phyloP scores from a whole-genome alignment of 2,329 filamentous ascomycete species.

The Colletotrichum neosansevieriae region DNA sequence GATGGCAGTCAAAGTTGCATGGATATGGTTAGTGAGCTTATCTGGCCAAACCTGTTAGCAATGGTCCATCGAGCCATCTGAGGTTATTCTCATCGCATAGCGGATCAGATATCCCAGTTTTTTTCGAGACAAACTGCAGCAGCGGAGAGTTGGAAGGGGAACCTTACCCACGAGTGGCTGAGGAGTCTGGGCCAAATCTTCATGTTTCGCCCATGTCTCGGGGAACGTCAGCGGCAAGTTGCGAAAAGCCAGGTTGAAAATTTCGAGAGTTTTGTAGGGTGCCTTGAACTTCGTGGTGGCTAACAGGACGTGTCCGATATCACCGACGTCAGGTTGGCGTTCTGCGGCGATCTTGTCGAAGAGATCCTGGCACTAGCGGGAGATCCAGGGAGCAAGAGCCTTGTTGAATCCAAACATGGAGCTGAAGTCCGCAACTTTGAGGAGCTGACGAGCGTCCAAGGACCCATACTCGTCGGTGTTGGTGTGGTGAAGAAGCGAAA shows the following conservation, averaged over 20 bases:
- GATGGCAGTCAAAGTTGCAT: background rate
- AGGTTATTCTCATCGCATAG: no score
- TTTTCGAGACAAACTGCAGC: background rate
- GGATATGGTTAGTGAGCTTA: no score
- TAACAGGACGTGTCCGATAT: background rate
- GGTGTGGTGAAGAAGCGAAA: conserved; percentile 19
- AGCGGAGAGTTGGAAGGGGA: background rate
- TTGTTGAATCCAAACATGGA: conserved; percentile 1
- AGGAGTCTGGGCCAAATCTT: background rate
- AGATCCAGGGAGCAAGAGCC: conserved; percentile 10
- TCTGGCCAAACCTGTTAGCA: no score
- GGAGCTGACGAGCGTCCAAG: background rate
- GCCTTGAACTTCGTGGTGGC: conserved; percentile 1
- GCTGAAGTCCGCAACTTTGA: background rate
- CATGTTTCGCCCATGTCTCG: background rate
- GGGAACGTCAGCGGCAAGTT: background rate
- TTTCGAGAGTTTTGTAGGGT: background rate
- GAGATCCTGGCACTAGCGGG: background rate
- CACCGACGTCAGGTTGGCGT: background rate
- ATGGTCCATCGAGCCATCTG: no score
- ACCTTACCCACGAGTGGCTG: background rate
- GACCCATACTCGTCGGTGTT: conserved; percentile 3
- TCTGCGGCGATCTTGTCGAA: background rate
- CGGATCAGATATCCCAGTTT: no score
- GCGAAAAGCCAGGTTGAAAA: background rate